Evolutionary conservation across 1,284 basidiomycete genomes (phyloP), one percentile per base, ranked within the genome.

Genomic region (Coniferiporia weirii): DNA sequence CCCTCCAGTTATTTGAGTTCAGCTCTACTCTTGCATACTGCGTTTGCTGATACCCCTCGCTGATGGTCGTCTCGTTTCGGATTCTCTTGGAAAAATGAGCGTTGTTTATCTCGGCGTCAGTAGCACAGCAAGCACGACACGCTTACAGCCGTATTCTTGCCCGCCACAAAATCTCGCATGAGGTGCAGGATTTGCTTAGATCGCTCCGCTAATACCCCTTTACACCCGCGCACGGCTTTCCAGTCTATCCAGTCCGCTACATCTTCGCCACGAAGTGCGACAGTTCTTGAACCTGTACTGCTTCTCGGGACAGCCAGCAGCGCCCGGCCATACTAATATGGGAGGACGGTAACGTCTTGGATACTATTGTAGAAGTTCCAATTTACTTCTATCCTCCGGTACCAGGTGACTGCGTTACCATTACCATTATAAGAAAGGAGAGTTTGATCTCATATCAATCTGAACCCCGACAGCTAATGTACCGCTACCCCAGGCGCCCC

Each of bases 391-490:
- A 46, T 54, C 8, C 32, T 9, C 20, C 13, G 15, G 38, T 20
- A 19, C 19, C 53, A 54, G 40, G 44, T 35, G 44, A 54, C 53
- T 53, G 38, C 53, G 45, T 54, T 43, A 35, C 53, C 53, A 54
- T 54, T 43, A 17, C 53, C 52, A 54, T 45, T 40, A 43, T 40
- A 38, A 38, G n/a, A n/a, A n/a, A n/a, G 22, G 44, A 54, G 19
- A 13, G 27, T 12, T 43, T 54, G 53, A 54, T 54, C 53, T 45
- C 19, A 47, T 43, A 54, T 54, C 53, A 54, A 54, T 54, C 44
- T 45, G 27, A 44, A 27, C 13, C 15, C 19, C 52, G 7, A 54
- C 44, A 12, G 38, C 38, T 7, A 15, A 2, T 40, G 3, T 40
- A 10, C 38, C 15, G 38, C 38, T 15, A 40, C 12, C 15, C 15